phyloP scores from a whole-genome alignment of 306 rosid species.

The Vigna trinervia region DNA sequence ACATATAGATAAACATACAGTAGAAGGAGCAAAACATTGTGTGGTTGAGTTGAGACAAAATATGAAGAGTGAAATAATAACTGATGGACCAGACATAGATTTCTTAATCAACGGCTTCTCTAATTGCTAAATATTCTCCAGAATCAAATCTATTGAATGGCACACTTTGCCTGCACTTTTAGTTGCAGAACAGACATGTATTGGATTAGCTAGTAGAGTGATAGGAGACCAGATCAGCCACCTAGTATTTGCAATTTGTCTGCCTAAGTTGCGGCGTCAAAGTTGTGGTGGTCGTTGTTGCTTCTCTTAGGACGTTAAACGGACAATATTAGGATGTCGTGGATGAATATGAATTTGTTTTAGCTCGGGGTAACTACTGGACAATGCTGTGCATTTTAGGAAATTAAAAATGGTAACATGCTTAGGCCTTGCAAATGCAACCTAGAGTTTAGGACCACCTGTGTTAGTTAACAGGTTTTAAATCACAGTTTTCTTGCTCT shows the following conservation, averaged over 20 bases:
- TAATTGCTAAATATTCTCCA: conserved; percentile 37
- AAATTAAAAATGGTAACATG: conserved; percentile 14
- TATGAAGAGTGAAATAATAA: conserved; percentile 4
- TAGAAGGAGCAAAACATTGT: neutral
- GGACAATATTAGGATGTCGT: conserved; percentile 1
- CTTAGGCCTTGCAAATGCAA: conserved; percentile 13
- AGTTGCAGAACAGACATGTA: conserved; percentile 35
- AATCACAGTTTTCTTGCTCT: neutral
- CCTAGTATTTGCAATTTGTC: conserved; percentile 46
- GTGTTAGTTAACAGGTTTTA: neutral
- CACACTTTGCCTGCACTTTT: conserved; percentile 29
- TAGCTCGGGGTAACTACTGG: neutral
- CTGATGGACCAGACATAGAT: conserved; percentile 21
- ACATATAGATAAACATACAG: neutral
- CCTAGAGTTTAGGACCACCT: neutral
- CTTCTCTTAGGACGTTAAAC: conserved; percentile 22
- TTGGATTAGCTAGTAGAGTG: conserved; percentile 16
- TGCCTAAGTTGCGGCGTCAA: conserved; percentile 35
- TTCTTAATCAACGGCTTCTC: conserved; percentile 35
- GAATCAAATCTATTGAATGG: conserved; percentile 34
- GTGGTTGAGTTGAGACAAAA: conserved; percentile 22
- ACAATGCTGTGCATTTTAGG: conserved; percentile 3
- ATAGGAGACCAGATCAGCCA: conserved; percentile 33
- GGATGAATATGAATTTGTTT: neutral
- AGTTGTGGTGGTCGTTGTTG: conserved; percentile 17